Evolutionary conservation across 2,329 filamentous ascomycete genomes (phyloP).

Genomic region (Chaetomiaceae sp.): DNA sequence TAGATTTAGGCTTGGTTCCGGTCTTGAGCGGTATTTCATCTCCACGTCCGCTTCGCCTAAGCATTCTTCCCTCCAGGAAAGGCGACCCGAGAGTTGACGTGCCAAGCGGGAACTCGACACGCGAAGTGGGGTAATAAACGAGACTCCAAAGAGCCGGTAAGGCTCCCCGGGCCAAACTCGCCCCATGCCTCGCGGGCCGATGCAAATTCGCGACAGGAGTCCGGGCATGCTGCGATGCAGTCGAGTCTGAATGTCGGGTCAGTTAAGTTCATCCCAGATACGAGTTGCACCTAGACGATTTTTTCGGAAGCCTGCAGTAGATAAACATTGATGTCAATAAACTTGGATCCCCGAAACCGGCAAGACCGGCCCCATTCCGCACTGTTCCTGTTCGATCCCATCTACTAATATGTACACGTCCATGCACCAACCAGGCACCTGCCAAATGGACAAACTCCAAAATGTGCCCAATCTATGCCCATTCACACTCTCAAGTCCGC

Average conservation of each 20-base stretch:
- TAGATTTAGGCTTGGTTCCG: no score
- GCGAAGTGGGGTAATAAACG: constrained; percentile 1
- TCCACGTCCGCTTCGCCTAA: background rate
- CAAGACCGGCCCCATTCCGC: background rate
- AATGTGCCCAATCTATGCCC: constrained; percentile 18
- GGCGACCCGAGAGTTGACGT: background rate
- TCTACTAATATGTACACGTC: constrained; percentile 3
- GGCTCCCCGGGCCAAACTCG: background rate
- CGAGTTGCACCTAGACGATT: no score
- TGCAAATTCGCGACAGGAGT: background rate
- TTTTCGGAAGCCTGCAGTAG: no score
- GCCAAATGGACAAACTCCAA: constrained; percentile 10
- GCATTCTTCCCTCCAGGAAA: background rate
- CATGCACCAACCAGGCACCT: background rate
- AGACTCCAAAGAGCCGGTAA: background rate
- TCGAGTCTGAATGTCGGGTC: no score
- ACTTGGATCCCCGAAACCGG: background rate
- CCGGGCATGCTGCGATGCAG: no score
- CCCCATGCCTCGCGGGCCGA: background rate
- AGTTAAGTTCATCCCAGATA: no score
- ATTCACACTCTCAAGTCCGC: background rate
- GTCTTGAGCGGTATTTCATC: no score
- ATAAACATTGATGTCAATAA: background rate
- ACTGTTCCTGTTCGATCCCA: background rate
- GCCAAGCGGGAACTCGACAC: constrained; percentile 12